phyloP scores from a whole-genome alignment of 2,329 filamentous ascomycete genomes.

The Fusarium sulawesiense region DNA sequence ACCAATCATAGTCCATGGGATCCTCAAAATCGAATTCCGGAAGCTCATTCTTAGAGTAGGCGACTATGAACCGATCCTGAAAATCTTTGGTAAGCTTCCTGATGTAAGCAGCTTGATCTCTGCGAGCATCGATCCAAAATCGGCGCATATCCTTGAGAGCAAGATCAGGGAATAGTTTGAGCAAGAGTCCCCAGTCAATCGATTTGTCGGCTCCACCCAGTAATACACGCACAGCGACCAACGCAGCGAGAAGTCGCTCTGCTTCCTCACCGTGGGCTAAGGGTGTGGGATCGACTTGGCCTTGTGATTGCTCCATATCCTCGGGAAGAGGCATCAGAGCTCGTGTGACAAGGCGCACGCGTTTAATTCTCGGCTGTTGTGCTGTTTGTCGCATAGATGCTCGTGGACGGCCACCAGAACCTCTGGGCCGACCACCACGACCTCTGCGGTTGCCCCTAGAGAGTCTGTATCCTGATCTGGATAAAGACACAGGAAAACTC shows the following conservation, averaged over 20 bases:
- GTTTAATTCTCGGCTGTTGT: conserved; percentile 41
- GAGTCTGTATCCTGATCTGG: neutral
- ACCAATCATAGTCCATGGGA: conserved; percentile 75
- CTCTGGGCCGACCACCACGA: conserved; percentile 5
- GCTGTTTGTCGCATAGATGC: conserved; percentile 16
- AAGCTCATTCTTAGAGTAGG: conserved; percentile 72
- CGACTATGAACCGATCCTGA: conserved; percentile 71
- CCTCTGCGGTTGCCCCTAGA: neutral
- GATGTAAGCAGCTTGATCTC: conserved; percentile 64
- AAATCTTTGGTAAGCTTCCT: conserved; percentile 69
- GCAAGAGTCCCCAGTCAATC: conserved; percentile 70
- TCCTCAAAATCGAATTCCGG: conserved; percentile 72
- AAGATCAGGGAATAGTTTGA: conserved; percentile 65
- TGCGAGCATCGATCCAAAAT: conserved; percentile 66
- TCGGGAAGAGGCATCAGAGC: conserved; percentile 45
- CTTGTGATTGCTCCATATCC: neutral
- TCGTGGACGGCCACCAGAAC: conserved; percentile 7
- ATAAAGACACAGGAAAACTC: conserved; percentile 5
- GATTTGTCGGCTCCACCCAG: conserved; percentile 69
- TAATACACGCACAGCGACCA: conserved; percentile 67
- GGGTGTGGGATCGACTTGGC: conserved; percentile 10
- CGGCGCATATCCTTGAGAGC: conserved; percentile 63
- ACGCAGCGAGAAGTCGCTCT: conserved; percentile 63
- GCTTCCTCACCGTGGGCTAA: conserved; percentile 8
- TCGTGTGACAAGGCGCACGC: conserved; percentile 47